These are phyloP conservation scores for Camelina laxa DNA, from an alignment of 345 rosid species.

Conservation along the genomic window DNA sequence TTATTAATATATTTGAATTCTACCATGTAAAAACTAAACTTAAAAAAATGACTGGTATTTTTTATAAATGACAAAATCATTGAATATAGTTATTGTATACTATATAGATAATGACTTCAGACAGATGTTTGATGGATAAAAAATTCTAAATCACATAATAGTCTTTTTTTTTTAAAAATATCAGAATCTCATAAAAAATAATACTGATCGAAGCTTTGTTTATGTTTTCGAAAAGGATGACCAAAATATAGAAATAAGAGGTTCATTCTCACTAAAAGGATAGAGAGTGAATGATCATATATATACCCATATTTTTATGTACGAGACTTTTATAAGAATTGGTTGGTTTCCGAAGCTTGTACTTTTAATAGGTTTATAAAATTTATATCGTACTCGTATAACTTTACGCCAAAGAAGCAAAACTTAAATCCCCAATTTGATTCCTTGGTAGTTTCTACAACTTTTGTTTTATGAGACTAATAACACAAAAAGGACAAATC, in stretches of 20 bases:
- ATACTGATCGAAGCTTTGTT: neutral
- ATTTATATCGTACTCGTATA: neutral
- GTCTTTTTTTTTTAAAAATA: neutral
- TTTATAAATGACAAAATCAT: neutral
- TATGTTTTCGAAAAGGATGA: no score
- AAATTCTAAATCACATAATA: neutral
- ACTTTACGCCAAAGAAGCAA: neutral
- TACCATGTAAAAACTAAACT: no score
- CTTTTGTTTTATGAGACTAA: neutral
- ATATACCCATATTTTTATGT: neutral
- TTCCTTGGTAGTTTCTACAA: neutral
- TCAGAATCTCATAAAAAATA: neutral
- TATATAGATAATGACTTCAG: neutral
- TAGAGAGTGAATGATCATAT: neutral
- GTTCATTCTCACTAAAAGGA: neutral
- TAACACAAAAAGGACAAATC: neutral
- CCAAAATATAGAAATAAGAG: neutral
- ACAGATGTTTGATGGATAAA: neutral
- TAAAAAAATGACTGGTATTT: no score
- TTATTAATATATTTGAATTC: no score
- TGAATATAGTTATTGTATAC: neutral
- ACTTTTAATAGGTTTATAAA: neutral
- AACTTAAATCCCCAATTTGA: conserved; percentile 1
- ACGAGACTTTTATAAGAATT: neutral
- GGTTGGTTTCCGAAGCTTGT: conserved; percentile 5